Conservation (phyloP, 176 grass and related monocot species). For the Luzula sylvatica region DNA sequence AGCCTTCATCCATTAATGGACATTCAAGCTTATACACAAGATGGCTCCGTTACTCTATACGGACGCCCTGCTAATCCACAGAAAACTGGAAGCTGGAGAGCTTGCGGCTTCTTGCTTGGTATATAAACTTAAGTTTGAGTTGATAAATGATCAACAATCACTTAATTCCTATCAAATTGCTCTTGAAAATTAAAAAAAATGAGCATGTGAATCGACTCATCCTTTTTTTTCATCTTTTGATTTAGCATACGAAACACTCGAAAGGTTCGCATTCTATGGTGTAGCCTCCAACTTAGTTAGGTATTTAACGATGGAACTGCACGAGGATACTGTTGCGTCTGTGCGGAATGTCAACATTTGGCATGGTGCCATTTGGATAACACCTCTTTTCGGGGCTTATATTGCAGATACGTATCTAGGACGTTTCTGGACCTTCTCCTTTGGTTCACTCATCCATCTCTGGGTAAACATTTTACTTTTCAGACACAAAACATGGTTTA, state of each 20-base stretch:
- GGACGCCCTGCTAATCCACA: constrained; percentile 41
- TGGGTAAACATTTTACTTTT: constrained; percentile 38
- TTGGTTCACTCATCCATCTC: constrained; percentile 55
- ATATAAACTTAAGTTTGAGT: not conserved
- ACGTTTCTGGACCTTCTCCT: constrained; percentile 75
- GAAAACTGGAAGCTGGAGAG: constrained; percentile 58
- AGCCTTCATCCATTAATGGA: not conserved
- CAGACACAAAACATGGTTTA: not conserved
- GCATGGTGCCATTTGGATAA: constrained; percentile 64
- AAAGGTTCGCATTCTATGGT: constrained; percentile 80
- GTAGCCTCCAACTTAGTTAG: constrained; percentile 66
- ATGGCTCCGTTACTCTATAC: constrained; percentile 51
- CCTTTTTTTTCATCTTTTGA: not conserved
- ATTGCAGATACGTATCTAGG: constrained; percentile 65
- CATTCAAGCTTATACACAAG: constrained; percentile 36
- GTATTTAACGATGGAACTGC: constrained; percentile 53
- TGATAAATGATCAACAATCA: no score
- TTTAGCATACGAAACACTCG: constrained; percentile 56
- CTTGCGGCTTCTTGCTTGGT: constrained; percentile 68
- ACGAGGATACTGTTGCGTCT: constrained; percentile 53
- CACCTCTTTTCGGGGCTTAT: constrained; percentile 57
- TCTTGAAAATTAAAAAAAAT: no score
- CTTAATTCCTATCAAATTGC: no score
- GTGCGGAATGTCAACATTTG: constrained; percentile 70
- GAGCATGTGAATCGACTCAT: no score